A percentile compares a stretch with the other conserved stretches of the same genome.
Conservation (phyloP, 83 land plant species). For the Picea engelmannii region DNA sequence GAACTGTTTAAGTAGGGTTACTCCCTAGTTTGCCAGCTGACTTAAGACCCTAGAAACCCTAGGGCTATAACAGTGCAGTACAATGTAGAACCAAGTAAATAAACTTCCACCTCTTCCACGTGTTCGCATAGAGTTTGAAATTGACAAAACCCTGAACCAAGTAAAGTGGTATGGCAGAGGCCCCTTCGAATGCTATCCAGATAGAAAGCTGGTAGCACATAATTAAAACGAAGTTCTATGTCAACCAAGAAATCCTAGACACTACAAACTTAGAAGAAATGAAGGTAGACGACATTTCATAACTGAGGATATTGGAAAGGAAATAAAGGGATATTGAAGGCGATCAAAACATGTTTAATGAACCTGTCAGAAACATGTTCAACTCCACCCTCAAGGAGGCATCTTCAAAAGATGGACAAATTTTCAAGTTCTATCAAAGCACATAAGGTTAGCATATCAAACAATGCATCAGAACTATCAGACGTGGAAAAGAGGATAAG, state of each 20-base stretch:
- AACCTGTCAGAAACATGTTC: no score
- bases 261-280: background rate
- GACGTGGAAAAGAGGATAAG: background rate
- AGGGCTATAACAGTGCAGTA: constrained; percentile 15
- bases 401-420: no score
- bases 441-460: no score
- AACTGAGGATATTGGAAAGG: no score
- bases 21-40: no score
- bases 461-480: no score
- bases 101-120: constrained; percentile 94
- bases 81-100: constrained; percentile 51
- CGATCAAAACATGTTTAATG: no score
- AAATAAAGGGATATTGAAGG: no score
- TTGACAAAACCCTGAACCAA: constrained; percentile 56
- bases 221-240: background rate
- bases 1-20: no score
- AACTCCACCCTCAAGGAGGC: no score
- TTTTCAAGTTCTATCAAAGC: no score
- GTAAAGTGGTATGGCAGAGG: constrained; percentile 87
- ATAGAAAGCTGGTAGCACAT: constrained; percentile 91
- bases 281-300: background rate
- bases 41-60: no score
- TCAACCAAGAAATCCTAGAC: background rate
- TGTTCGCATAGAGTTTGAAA: constrained; percentile 71
- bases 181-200: constrained; percentile 99